Conservation (phyloP, 2,329 filamentous ascomycete species). For the Pyrenophora seminiperda region DNA sequence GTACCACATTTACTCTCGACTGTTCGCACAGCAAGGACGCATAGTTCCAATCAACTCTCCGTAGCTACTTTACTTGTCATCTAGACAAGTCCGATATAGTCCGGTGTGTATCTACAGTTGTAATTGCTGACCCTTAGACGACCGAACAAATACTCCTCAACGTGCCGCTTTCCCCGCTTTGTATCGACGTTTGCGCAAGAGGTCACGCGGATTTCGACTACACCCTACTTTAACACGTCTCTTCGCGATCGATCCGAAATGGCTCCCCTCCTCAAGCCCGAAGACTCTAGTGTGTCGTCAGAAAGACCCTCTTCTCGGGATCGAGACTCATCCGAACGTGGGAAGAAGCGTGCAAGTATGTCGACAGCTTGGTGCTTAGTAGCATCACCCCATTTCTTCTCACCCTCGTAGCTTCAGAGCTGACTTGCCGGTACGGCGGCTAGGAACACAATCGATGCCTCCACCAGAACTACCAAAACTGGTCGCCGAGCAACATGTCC, state of each 20-base stretch:
- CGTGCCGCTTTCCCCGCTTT: not conserved
- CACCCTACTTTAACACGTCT: not conserved
- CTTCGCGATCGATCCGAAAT: slow-evolving; percentile 15
- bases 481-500: slow-evolving; percentile 87
- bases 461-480: slow-evolving; percentile 89
- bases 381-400: slow-evolving; percentile 4
- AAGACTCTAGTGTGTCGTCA: slow-evolving; percentile 16
- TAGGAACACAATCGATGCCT: slow-evolving; percentile 84
- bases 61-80: slow-evolving; percentile 1
- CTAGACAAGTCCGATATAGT: not conserved
- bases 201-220: not conserved
- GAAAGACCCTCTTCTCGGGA: slow-evolving; percentile 38
- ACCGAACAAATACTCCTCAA: not conserved
- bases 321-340: slow-evolving; percentile 44
- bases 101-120: slow-evolving; percentile 9
- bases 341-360: slow-evolving; percentile 47
- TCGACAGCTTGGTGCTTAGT: slow-evolving; percentile 18
- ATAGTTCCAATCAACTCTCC: slow-evolving; percentile 1
- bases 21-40: slow-evolving; percentile 11
- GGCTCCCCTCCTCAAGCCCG: slow-evolving; percentile 31
- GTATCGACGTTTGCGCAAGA: not conserved
- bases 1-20: too few relatives aligned
- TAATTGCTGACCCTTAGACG: slow-evolving; percentile 4
- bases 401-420: slow-evolving; percentile 22
- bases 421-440: slow-evolving; percentile 26